phyloP scores from a whole-genome alignment of 176 grass and related monocot genomes.

The Pontederia paniculata region DNA sequence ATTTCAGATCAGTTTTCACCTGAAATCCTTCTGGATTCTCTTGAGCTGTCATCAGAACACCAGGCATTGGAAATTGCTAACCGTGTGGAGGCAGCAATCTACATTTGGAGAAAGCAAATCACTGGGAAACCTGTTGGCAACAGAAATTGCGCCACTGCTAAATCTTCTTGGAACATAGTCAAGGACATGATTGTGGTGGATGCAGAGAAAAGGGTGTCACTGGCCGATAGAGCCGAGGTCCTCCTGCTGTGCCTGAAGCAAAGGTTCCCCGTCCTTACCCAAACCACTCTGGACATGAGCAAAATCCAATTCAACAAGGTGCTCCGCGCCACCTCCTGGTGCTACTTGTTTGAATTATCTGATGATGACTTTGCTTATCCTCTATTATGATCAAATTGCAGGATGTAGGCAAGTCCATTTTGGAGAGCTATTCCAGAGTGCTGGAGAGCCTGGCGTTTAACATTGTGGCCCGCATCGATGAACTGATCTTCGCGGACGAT shows the following conservation, averaged over 20 bases:
- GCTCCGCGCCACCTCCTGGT: not conserved
- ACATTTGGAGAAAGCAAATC: slow-evolving; percentile 58
- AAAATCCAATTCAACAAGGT: slow-evolving; percentile 97
- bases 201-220: slow-evolving; percentile 54
- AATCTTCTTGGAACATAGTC: slow-evolving; percentile 82
- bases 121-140: slow-evolving; percentile 31
- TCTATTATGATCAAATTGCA: slow-evolving; percentile 20
- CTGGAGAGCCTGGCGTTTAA: slow-evolving; percentile 88
- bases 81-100: slow-evolving; percentile 69
- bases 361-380: too few species aligned
- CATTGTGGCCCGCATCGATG: slow-evolving; percentile 70
- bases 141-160: slow-evolving; percentile 29
- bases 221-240: slow-evolving; percentile 66
- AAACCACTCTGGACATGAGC: slow-evolving; percentile 86
- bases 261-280: slow-evolving; percentile 85
- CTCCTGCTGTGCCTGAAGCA: slow-evolving; percentile 86
- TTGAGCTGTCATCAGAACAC: slow-evolving; percentile 81
- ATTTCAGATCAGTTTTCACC: slow-evolving; percentile 72
- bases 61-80: slow-evolving; percentile 77
- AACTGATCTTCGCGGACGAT: slow-evolving; percentile 67
- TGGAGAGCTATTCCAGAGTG: slow-evolving; percentile 95
- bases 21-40: slow-evolving; percentile 76
- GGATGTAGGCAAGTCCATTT: slow-evolving; percentile 81
- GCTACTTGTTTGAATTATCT: not conserved
- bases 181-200: slow-evolving; percentile 70